Percentiles rank a stretch among this genome's conserved stretches.
These are phyloP conservation scores for Clarireedia monteithiana DNA, from an alignment of 2,329 filamentous ascomycete genomes.

Conservation along the genomic window DNA sequence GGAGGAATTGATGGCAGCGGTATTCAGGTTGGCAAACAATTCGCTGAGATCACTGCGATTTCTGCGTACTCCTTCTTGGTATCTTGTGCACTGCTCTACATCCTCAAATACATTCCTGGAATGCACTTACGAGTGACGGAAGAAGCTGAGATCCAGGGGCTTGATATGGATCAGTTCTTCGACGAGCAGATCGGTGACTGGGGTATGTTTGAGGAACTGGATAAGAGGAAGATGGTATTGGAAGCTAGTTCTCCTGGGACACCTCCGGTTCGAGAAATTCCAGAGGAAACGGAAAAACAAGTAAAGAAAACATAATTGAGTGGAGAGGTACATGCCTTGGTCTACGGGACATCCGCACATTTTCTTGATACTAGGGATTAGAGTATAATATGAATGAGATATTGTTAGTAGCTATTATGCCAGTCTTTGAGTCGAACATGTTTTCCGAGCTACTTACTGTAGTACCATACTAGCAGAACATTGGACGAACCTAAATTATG, in stretches of 20 bases:
- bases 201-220: slow-evolving; percentile 26
- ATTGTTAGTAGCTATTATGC: no score
- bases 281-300: background rate
- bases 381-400: no score
- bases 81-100: slow-evolving; percentile 43
- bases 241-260: slow-evolving; percentile 14
- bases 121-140: slow-evolving; percentile 46
- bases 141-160: slow-evolving; percentile 45
- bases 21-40: slow-evolving; percentile 47
- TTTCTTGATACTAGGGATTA: no score
- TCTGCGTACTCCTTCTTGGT: slow-evolving; percentile 47
- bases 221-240: slow-evolving; percentile 13
- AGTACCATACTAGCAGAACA: no score
- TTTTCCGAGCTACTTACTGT: no score
- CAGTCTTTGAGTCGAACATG: no score
- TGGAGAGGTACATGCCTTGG: no score
- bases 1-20: slow-evolving; percentile 43
- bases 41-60: slow-evolving; percentile 49
- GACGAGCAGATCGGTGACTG: slow-evolving; percentile 35
- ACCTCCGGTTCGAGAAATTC: slow-evolving; percentile 11
- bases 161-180: slow-evolving; percentile 44
- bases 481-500: no score
- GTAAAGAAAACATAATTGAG: background rate
- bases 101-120: slow-evolving; percentile 50
- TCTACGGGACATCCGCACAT: no score